Evolutionary conservation across 108 stramenopile species (phyloP).

Genomic region (Cyclotella cryptica): DNA sequence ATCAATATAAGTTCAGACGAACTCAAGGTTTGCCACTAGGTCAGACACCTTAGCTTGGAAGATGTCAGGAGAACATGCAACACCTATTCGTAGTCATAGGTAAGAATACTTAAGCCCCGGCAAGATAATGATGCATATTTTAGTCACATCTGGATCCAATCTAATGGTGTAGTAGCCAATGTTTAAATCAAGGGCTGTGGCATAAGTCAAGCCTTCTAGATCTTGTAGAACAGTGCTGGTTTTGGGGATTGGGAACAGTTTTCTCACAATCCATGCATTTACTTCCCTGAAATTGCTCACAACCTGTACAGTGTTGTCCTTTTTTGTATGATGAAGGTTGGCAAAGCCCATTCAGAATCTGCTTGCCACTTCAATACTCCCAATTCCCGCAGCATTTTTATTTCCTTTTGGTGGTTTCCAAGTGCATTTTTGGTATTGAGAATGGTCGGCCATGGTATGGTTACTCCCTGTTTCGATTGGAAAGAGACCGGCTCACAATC

Average conservation of each 20-base stretch:
- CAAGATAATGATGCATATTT: conserved; percentile 46
- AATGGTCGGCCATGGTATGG: not conserved
- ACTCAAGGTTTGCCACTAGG: no score
- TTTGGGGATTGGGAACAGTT: conserved; percentile 25
- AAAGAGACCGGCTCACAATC: not conserved
- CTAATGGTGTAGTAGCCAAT: conserved; percentile 58
- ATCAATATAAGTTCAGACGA: no score
- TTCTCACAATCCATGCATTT: conserved; percentile 47
- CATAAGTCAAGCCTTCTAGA: conserved; percentile 52
- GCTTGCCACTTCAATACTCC: conserved; percentile 3
- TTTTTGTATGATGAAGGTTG: not conserved
- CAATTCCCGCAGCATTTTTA: not conserved
- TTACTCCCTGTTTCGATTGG: not conserved
- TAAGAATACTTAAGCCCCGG: conserved; percentile 58
- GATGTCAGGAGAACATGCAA: no score
- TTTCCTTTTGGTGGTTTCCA: not conserved
- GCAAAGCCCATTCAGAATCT: conserved; percentile 12
- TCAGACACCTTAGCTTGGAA: no score
- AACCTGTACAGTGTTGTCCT: not conserved
- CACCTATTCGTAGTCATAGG: no score
- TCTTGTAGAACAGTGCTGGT: conserved; percentile 34
- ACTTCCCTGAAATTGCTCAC: conserved; percentile 54
- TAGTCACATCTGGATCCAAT: conserved; percentile 8
- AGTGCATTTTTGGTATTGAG: not conserved
- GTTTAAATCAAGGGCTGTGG: conserved; percentile 52